Evolutionary conservation across 2,329 filamentous ascomycete species (phyloP).

Genomic region (Colletotrichum somersetense): DNA sequence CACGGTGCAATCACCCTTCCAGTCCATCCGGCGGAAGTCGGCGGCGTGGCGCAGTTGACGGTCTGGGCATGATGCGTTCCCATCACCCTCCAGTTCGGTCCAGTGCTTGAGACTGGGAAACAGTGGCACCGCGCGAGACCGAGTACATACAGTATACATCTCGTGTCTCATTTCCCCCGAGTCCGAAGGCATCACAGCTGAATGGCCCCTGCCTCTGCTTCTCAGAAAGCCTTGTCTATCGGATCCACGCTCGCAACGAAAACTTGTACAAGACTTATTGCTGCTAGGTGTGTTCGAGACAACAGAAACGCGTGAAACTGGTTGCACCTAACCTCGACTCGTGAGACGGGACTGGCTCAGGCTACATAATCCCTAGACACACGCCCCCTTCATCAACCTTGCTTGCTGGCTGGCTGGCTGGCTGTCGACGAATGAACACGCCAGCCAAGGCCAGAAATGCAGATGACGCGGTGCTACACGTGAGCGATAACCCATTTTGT

Average conservation of each 20-base stretch:
- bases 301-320: neutral
- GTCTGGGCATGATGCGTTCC: neutral
- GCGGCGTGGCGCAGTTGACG: neutral
- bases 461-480: conserved; percentile 19
- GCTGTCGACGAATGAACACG: neutral
- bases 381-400: neutral
- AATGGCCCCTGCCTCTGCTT: neutral
- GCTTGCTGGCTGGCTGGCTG: no score
- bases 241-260: neutral
- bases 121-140: neutral
- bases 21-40: neutral
- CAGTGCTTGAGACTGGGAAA: neutral
- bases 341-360: neutral
- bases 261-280: neutral
- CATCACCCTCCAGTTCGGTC: neutral
- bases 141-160: neutral
- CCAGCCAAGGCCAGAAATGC: conserved; percentile 26
- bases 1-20: neutral
- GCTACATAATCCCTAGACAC: neutral
- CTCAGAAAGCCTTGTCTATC: neutral
- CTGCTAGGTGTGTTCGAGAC: neutral
- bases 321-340: neutral
- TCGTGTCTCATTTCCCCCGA: neutral
- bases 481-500: neutral
- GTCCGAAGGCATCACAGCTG: neutral